Conservation (phyloP, 345 rosid genomes). For the Physaria fendleri region DNA sequence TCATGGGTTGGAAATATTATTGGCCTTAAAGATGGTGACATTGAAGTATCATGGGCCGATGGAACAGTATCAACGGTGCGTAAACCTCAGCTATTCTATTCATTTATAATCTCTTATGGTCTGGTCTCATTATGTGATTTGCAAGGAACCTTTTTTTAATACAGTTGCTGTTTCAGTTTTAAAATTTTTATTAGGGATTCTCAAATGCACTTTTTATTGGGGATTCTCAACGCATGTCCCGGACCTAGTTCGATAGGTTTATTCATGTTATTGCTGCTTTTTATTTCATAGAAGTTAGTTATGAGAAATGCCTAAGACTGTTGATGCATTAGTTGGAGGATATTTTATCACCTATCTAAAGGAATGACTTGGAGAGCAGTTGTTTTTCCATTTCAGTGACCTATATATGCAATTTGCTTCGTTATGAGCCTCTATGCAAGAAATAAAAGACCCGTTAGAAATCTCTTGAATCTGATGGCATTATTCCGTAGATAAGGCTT, state of each 20-base stretch:
- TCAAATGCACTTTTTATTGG: too few relatives aligned
- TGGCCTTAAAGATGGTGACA: constrained; percentile 87
- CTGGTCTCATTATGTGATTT: constrained; percentile 5
- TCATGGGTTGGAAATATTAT: constrained; percentile 98
- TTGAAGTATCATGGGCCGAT: constrained; percentile 98
- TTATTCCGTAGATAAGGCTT: constrained; percentile 8
- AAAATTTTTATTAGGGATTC: too few relatives aligned
- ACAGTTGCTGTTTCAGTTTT: neutral
- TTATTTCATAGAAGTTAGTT: neutral
- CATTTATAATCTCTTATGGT: neutral
- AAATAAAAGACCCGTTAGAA: neutral
- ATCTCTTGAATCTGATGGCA: neutral
- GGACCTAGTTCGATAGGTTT: neutral
- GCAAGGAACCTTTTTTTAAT: constrained; percentile 4
- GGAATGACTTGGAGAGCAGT: neutral
- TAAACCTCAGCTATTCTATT: constrained; percentile 15
- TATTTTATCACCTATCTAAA: neutral
- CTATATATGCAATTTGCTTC: constrained; percentile 4
- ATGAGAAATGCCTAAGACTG: neutral
- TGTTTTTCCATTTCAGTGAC: neutral
- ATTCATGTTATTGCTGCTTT: neutral
- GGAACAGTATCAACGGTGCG: constrained; percentile 90
- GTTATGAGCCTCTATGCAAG: constrained; percentile 3
- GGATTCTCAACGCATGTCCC: neutral
- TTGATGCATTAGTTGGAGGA: constrained; percentile 5